Conservation (phyloP, 2,329 filamentous ascomycete genomes). For the Ophiosphaerella korrae region DNA sequence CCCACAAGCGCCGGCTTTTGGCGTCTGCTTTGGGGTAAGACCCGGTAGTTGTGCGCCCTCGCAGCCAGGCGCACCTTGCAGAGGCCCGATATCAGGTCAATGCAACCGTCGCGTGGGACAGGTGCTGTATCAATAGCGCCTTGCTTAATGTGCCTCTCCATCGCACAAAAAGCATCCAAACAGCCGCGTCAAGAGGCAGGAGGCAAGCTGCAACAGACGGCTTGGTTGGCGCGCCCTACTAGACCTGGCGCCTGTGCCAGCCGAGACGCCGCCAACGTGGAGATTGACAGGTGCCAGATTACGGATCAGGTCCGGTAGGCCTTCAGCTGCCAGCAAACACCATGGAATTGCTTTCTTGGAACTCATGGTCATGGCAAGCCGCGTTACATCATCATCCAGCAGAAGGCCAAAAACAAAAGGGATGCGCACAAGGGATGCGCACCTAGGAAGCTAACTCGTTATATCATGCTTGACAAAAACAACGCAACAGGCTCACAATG, state of each 20-base stretch:
- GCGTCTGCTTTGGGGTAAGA: constrained; percentile 2
- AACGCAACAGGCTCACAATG: no score
- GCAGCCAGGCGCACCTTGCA: constrained; percentile 19
- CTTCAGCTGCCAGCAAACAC: not conserved
- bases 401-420: no score
- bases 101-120: constrained; percentile 12
- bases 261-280: not conserved
- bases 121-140: constrained; percentile 2
- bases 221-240: not conserved
- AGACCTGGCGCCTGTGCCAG: not conserved
- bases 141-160: constrained; percentile 3
- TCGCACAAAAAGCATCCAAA: constrained; percentile 12
- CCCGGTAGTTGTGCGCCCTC: constrained; percentile 11
- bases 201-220: not conserved
- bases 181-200: not conserved
- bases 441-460: no score
- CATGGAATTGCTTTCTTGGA: no score
- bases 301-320: not conserved
- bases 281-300: not conserved
- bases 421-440: no score
- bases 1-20: constrained; percentile 10
- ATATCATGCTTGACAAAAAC: no score
- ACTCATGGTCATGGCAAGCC: no score
- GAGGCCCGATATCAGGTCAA: constrained; percentile 10
- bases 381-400: no score